A percentile compares a stretch with the other conserved stretches of the same genome.
Evolutionary conservation across 2,329 filamentous ascomycete species (phyloP).

Genomic region (Sporothrix luriei): DNA sequence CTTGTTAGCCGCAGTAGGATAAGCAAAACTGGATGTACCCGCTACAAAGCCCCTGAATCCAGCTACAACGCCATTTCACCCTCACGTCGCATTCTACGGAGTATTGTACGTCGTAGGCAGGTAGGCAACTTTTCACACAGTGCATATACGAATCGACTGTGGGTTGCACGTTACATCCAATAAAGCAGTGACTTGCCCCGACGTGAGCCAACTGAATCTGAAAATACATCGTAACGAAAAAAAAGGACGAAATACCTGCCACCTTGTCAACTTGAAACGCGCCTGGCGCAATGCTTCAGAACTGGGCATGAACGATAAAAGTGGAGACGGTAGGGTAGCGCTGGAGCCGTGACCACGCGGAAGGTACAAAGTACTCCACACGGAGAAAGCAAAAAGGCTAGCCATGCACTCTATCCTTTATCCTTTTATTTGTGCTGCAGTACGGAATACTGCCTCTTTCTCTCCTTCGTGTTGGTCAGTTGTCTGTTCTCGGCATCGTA

Average conservation of each 20-base stretch:
- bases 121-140: not conserved
- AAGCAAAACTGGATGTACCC: not conserved
- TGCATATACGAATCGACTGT: not conserved
- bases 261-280: conserved; percentile 53
- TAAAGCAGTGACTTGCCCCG: not conserved
- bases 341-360: not conserved
- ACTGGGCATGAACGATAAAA: conserved; percentile 26
- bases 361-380: not conserved
- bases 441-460: too few relatives aligned
- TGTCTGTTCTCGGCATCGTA: not conserved
- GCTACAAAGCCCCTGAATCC: not conserved
- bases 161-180: conserved; percentile 13
- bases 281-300: conserved; percentile 56
- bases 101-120: too few relatives aligned
- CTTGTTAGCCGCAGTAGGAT: not conserved
- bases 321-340: not conserved
- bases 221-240: conserved; percentile 7
- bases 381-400: not conserved
- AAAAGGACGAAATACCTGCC: conserved; percentile 21
- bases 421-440: conserved; percentile 13
- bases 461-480: not conserved
- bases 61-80: not conserved
- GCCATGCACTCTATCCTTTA: not conserved
- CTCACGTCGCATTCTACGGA: conserved; percentile 10
- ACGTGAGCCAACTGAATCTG: not conserved